Evolutionary conservation across 129 eudicot species (phyloP), one percentile per base, ranked within the genome.

Genomic region (Pseudognaphalium luteoalbum): DNA sequence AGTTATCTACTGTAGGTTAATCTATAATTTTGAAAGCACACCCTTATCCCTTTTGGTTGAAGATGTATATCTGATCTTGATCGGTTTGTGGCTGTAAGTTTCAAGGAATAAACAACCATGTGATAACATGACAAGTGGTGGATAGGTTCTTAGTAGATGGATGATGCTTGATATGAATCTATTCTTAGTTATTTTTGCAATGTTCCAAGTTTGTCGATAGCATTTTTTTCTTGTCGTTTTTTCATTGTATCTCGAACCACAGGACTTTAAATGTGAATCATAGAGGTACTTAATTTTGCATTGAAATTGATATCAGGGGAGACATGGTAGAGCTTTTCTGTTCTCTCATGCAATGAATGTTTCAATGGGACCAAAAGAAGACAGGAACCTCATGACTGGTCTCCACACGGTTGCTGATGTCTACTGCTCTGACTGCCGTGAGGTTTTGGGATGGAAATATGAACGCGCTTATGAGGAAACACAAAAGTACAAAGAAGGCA

Each of bases 401-500:
- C 96, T 88, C 39, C 97, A 93, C 89, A 90, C 92, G 3, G 97
- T 93, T 80, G 98, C 96, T 19, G 97, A 93, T 66, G 79, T 93
- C 37, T 71, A 77, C 52, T 93, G 98, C 65, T 79, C 85, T 52
- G 95, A 90, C 71, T 93, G 98, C 73, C 83, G 73, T 8, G 89
- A 88, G 83, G 90, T 93, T 21, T 68, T 93, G 72, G 98, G 98
- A 19, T 93, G 98, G 98, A 93, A 90, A 80, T 93, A 93, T 61
- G 92, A 83, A 68, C 85, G 92, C 12, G 98, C 98, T 65, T 90
- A 83, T 10, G 86, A 86, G 61, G 78, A 86, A 35, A 52, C 98
- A 11, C 98, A 93, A 68, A 88, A 90, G 65, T 90, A 93, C 85
- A 93, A 93, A 80, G 98, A 93, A 83, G 98, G 98, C 28, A 90